Conservation (phyloP, 148 eudicot genomes). For the Camellia granthamiana region DNA sequence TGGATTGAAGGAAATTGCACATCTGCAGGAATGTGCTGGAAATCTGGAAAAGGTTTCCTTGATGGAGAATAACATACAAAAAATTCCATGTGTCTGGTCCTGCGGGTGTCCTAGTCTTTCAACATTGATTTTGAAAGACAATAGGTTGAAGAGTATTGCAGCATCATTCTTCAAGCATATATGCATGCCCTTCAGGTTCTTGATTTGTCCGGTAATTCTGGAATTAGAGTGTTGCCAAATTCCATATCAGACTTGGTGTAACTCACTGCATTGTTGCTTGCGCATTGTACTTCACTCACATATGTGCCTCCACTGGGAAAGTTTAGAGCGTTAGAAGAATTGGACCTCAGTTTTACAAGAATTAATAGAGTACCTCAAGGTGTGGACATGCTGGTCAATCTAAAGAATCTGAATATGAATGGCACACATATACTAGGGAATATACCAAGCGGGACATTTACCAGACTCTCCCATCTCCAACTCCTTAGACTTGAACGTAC, state of each 20-base stretch:
- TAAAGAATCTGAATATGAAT: conserved; percentile 1
- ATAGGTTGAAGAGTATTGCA: conserved; percentile 1
- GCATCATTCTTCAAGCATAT: neutral
- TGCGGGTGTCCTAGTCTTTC: conserved; percentile 13
- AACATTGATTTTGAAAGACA: neutral
- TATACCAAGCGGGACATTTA: neutral
- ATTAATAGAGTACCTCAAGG: conserved; percentile 10
- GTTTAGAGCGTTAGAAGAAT: neutral
- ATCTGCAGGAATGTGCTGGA: conserved; percentile 12
- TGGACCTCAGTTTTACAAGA: neutral
- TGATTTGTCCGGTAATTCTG: conserved; percentile 18
- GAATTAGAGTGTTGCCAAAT: neutral
- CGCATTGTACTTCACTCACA: neutral
- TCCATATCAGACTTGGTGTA: conserved; percentile 11
- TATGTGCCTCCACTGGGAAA: conserved; percentile 4
- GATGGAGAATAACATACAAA: neutral
- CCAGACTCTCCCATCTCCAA: conserved; percentile 9
- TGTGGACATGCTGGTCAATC: conserved; percentile 2
- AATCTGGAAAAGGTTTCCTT: conserved; percentile 30
- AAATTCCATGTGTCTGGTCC: neutral
- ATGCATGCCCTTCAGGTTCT: conserved; percentile 25
- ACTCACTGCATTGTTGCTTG: conserved; percentile 5
- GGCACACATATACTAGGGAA: neutral
- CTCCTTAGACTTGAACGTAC: neutral
- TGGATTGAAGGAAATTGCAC: conserved; percentile 4